phyloP scores from a whole-genome alignment of 225 moss, liverwort and hornwort species.

The Thuidium tamariscinum region DNA sequence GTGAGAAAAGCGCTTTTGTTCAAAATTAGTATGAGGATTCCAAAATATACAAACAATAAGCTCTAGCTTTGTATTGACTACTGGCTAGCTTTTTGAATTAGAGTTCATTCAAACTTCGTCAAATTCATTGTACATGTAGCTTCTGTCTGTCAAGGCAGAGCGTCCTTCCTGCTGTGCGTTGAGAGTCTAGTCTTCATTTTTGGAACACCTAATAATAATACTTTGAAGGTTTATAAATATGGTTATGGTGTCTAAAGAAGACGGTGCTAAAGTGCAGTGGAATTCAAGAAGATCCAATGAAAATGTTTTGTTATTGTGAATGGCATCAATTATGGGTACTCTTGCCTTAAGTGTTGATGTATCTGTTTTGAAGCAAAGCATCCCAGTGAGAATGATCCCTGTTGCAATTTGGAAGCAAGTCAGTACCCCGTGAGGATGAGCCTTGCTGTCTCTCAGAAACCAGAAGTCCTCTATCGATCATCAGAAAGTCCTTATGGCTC shows the following conservation, averaged over 20 bases:
- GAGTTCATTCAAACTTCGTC: too few species aligned
- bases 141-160: not conserved
- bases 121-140: not conserved
- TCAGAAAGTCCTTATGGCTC: not conserved
- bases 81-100: too few species aligned
- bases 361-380: not conserved
- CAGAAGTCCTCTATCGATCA: not conserved
- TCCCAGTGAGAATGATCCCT: not conserved
- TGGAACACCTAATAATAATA: not conserved
- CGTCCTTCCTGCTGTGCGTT: not conserved
- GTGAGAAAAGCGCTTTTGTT: not conserved
- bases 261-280: not conserved
- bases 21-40: not conserved
- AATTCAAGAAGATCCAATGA: not conserved
- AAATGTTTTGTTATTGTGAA: not conserved
- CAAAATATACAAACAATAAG: too few species aligned
- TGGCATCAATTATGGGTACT: not conserved
- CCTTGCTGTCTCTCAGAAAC: not conserved
- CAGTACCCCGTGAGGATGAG: not conserved
- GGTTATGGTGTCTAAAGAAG: not conserved
- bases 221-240: not conserved
- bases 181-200: not conserved
- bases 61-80: not conserved
- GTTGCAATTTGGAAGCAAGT: not conserved
- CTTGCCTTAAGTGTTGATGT: too few species aligned